Base-by-base conservation (phyloP, 495 filamentous ascomycete genomes). In the Penicillium maclennaniae region DNA sequence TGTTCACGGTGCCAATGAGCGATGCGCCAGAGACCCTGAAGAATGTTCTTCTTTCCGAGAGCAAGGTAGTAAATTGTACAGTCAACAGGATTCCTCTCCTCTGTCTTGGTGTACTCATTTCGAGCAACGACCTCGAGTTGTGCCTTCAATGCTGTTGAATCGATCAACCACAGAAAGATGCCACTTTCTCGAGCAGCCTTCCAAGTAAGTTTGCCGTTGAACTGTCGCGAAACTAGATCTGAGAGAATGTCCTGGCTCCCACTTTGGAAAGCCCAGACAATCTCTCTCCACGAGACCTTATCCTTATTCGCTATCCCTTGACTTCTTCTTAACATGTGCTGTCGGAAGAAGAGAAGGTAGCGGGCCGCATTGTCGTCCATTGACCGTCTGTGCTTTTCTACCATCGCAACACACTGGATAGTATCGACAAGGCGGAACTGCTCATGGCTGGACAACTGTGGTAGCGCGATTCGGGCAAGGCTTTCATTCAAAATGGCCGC, bases 11-110 rank as follows among this genome's bases (percentile, higher is more conserved):
- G 85, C 91, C 93, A 93, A 36, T 77, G 79, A 16, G 95, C 93
- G 84, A 99, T 97, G 16, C 93, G 83, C 93, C 93, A 99, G 6
- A 99, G 80, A 2, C 91, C 93, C 48, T 95, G 78, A 4, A 99
- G 79, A 4, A 97, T 87, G 16, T 87, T 83, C 69, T 97, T 99
- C 77, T 96, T 99, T 51, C 79, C 81, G 19, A 97, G 77, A 4
- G 93, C 92, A 19, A 99, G 77, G 65, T 97, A 99, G 68, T 86
- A 92, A 15, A 99, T 69, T 55, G 86, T 87, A 71, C 95, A 97
- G 56, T 97, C 89, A n/a, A 95, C 83, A 0, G 93, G 93, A 60
- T 96, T 95, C 66, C 88, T 92, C 54, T 87, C 81, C 26, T 95
- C 89, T 6, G 85, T 84, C 58, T 88, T 89, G 19, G 89, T 89